phyloP scores from a whole-genome alignment of 495 filamentous ascomycete species.

The Elaphomyces granulatus region DNA sequence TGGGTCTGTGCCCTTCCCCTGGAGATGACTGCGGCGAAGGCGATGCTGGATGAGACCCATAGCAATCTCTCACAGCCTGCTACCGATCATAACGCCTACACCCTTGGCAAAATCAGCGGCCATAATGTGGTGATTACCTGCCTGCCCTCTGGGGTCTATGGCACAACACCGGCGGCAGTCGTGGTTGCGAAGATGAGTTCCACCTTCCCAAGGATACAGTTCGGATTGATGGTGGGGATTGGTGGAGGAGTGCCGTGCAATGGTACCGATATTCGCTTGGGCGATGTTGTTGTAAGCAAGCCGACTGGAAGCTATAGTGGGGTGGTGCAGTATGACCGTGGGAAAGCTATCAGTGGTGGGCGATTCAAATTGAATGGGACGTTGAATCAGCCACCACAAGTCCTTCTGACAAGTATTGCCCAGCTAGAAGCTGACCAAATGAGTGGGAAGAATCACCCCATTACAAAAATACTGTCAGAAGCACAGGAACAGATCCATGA shows the following conservation, averaged over 20 bases:
- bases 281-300: slow-evolving; percentile 31
- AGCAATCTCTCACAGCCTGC: slow-evolving; percentile 4
- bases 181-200: slow-evolving; percentile 19
- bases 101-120: slow-evolving; percentile 17
- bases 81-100: slow-evolving; percentile 24
- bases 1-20: slow-evolving; percentile 21
- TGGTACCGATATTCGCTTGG: slow-evolving; percentile 25
- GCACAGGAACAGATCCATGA: slow-evolving; percentile 6
- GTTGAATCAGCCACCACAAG: slow-evolving; percentile 16
- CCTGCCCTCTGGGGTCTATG: slow-evolving; percentile 14
- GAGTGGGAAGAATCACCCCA: too few relatives aligned
- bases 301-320: slow-evolving; percentile 16
- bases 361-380: slow-evolving; percentile 19
- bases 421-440: slow-evolving; percentile 9
- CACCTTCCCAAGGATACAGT: slow-evolving; percentile 21
- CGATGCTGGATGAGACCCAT: slow-evolving; percentile 23
- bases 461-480: slow-evolving; percentile 4
- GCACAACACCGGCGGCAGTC: slow-evolving; percentile 12
- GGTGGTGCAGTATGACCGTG: slow-evolving; percentile 30
- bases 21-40: slow-evolving; percentile 21
- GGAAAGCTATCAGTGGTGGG: slow-evolving; percentile 15
- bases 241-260: slow-evolving; percentile 21
- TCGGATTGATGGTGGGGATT: slow-evolving; percentile 30
- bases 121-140: slow-evolving; percentile 22
- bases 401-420: slow-evolving; percentile 15